Conservation (phyloP, 805 yeast species). For the Lachancea lanzarotensis region DNA sequence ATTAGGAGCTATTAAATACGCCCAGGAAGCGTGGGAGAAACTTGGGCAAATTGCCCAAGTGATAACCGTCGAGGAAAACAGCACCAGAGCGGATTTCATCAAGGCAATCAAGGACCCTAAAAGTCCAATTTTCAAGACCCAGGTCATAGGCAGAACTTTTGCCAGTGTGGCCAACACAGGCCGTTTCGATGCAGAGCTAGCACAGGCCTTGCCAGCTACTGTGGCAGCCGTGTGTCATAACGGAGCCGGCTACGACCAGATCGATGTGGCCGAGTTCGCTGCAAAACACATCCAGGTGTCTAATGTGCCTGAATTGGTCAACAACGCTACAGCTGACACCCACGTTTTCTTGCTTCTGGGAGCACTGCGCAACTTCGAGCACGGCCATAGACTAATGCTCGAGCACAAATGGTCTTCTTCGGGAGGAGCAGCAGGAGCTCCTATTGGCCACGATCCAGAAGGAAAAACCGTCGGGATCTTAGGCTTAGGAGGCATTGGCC, state of each 20-base stretch:
- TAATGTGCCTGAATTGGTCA: conserved; percentile 60
- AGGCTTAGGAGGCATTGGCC: conserved; percentile 89
- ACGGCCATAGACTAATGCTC: conserved; percentile 47
- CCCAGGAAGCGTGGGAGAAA: conserved; percentile 60
- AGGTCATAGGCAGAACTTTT: conserved; percentile 46
- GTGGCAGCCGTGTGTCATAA: conserved; percentile 50
- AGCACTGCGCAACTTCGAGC: conserved; percentile 60
- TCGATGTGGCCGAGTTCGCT: conserved; percentile 49
- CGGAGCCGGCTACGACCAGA: conserved; percentile 77
- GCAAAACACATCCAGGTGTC: conserved; percentile 55
- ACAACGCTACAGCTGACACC: conserved; percentile 65
- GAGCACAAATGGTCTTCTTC: conserved; percentile 56
- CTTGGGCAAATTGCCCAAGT: conserved; percentile 43
- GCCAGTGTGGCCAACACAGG: conserved; percentile 50
- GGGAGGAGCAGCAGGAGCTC: conserved; percentile 52
- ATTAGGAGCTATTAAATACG: conserved; percentile 55
- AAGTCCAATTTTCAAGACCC: conserved; percentile 29
- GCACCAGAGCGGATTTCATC: conserved; percentile 34
- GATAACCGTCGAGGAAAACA: conserved; percentile 37
- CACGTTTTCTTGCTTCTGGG: conserved; percentile 58
- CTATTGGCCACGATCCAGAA: conserved; percentile 67
- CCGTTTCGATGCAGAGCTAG: conserved; percentile 56
- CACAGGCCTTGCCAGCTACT: conserved; percentile 46
- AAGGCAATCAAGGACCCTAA: conserved; percentile 27
- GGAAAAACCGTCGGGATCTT: conserved; percentile 72